These are phyloP conservation scores for Geotrichum reessii DNA, from an alignment of 1,139 yeast genomes.

Conservation along the genomic window DNA sequence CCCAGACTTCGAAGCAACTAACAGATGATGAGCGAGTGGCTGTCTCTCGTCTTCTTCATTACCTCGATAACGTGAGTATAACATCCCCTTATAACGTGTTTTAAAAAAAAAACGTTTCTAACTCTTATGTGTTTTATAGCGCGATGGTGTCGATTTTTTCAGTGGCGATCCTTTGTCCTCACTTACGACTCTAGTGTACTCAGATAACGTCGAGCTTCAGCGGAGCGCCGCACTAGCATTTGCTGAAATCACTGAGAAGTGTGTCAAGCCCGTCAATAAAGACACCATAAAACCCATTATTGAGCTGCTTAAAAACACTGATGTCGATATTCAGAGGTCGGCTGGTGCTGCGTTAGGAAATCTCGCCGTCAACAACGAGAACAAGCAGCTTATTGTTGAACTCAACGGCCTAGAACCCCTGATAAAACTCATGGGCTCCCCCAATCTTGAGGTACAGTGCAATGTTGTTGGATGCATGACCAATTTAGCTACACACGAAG, in stretches of 20 bases:
- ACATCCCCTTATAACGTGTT: not conserved
- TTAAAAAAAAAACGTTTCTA: not conserved
- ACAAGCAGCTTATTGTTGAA: conserved; percentile 86
- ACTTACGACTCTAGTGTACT: conserved; percentile 83
- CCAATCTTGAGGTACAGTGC: conserved; percentile 96
- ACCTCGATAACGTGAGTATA: conserved; percentile 64
- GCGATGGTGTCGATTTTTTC: conserved; percentile 83
- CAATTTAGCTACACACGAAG: conserved; percentile 96
- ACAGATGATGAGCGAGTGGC: conserved; percentile 91
- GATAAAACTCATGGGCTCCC: conserved; percentile 94
- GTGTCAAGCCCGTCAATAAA: conserved; percentile 72
- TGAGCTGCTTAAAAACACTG: conserved; percentile 77
- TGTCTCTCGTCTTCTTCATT: conserved; percentile 80
- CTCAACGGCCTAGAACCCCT: conserved; percentile 98
- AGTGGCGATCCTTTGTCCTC: conserved; percentile 71
- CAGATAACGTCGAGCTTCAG: conserved; percentile 90
- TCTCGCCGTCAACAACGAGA: conserved; percentile 92
- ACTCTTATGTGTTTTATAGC: conserved; percentile 22
- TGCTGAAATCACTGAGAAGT: conserved; percentile 95
- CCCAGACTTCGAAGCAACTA: conserved; percentile 6
- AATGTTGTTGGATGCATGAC: conserved; percentile 99
- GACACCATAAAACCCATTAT: conserved; percentile 92
- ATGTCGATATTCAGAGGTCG: conserved; percentile 93
- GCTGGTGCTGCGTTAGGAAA: conserved; percentile 98
- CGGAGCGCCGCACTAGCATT: conserved; percentile 97